These are phyloP conservation scores for Blastobotrys chiropterorum DNA, from an alignment of 805 yeast genomes.

Conservation along the genomic window DNA sequence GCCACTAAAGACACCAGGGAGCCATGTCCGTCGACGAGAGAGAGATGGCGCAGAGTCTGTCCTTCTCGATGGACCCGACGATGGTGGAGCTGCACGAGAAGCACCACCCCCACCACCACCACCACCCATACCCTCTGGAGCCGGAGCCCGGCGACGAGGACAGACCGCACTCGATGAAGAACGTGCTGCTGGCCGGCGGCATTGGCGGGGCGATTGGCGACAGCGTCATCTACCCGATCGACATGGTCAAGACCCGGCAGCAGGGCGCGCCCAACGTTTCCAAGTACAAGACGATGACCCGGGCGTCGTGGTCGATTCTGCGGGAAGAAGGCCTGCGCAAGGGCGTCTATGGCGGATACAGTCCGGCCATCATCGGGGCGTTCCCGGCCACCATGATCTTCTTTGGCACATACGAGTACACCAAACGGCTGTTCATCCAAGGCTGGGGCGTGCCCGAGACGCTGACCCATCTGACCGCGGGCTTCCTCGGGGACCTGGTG, in stretches of 20 bases:
- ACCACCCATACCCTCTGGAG: not conserved
- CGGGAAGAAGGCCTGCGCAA: constrained; percentile 75
- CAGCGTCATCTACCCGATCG: constrained; percentile 88
- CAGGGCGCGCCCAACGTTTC: constrained; percentile 76
- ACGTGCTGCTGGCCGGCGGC: constrained; percentile 75
- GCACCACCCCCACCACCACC: not conserved
- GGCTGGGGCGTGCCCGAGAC: constrained; percentile 69
- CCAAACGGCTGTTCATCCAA: constrained; percentile 65
- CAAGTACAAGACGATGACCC: constrained; percentile 68
- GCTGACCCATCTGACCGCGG: constrained; percentile 71
- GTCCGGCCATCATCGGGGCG: constrained; percentile 81
- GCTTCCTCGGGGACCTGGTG: constrained; percentile 89
- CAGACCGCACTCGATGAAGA: constrained; percentile 19
- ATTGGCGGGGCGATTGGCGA: constrained; percentile 94
- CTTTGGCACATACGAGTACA: constrained; percentile 81
- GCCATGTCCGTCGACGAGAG: not conserved
- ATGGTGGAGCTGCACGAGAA: not conserved
- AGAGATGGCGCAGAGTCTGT: not conserved
- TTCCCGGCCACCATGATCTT: constrained; percentile 93
- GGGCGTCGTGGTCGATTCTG: constrained; percentile 71
- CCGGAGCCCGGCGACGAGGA: not conserved
- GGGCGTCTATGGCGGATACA: constrained; percentile 89
- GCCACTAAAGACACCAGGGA: not conserved
- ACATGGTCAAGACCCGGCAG: constrained; percentile 94
- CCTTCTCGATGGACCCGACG: not conserved